These are phyloP conservation scores for Chalaropsis thielavioides DNA, from an alignment of 2,329 filamentous ascomycete genomes.

Conservation along the genomic window DNA sequence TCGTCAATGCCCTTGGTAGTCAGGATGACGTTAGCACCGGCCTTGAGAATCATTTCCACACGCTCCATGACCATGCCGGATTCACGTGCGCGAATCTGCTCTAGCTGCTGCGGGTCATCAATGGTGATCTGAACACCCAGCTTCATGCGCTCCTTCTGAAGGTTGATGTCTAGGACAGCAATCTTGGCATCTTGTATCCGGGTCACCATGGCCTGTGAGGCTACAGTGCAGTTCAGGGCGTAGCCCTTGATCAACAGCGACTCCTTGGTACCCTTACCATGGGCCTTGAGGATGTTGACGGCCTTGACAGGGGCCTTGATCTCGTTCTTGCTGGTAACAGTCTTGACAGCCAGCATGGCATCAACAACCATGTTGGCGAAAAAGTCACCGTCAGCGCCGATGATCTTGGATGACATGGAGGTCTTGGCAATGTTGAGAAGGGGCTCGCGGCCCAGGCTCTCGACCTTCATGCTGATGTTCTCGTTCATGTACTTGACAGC, in stretches of 20 bases:
- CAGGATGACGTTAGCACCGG: slow-evolving; percentile 87
- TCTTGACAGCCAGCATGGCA: slow-evolving; percentile 88
- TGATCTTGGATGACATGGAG: slow-evolving; percentile 99
- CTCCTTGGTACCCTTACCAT: slow-evolving; percentile 82
- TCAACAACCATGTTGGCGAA: slow-evolving; percentile 97
- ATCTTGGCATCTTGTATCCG: slow-evolving; percentile 89
- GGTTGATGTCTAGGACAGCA: slow-evolving; percentile 90
- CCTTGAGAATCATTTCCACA: slow-evolving; percentile 94
- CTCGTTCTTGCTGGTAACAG: slow-evolving; percentile 78
- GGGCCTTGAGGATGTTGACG: slow-evolving; percentile 95
- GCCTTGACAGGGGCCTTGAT: slow-evolving; percentile 97
- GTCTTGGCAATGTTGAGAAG: slow-evolving; percentile 94
- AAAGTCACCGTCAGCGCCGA: slow-evolving; percentile 88
- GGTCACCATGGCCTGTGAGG: slow-evolving; percentile 95
- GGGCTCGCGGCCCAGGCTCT: slow-evolving; percentile 76
- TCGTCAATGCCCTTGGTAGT: slow-evolving; percentile 99
- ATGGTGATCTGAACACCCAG: slow-evolving; percentile 96
- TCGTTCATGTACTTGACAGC: slow-evolving; percentile 98
- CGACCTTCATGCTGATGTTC: slow-evolving; percentile 92
- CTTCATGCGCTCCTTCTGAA: slow-evolving; percentile 99
- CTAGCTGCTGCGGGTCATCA: slow-evolving; percentile 90
- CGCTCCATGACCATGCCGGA: slow-evolving; percentile 85
- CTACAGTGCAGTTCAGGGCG: slow-evolving; percentile 95
- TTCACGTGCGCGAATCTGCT: slow-evolving; percentile 90
- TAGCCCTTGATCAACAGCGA: slow-evolving; percentile 90